A percentile compares a stretch with the other conserved stretches of the same genome.
phyloP scores from a whole-genome alignment of 495 filamentous ascomycete species.

The Chaetomium fimeti region DNA sequence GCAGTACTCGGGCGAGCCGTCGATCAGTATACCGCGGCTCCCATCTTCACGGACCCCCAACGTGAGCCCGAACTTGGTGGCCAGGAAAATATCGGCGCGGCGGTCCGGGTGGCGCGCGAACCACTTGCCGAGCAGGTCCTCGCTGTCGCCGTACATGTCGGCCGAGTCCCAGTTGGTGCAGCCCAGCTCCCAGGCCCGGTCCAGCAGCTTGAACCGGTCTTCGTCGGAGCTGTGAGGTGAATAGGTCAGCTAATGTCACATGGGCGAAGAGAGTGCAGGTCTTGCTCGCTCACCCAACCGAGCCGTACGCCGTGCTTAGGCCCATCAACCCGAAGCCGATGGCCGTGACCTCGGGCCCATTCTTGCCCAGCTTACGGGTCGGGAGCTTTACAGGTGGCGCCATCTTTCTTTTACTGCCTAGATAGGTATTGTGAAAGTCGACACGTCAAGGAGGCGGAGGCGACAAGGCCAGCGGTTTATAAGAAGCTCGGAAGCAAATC shows the following conservation, averaged over 20 bases:
- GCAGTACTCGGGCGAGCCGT: slow-evolving; percentile 56
- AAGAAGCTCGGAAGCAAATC: neutral
- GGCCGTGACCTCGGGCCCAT: slow-evolving; percentile 55
- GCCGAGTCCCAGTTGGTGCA: slow-evolving; percentile 53
- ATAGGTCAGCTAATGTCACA: neutral
- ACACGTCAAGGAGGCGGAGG: neutral
- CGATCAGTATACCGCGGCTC: slow-evolving; percentile 27
- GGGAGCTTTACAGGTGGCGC: slow-evolving; percentile 25
- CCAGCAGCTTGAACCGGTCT: slow-evolving; percentile 49
- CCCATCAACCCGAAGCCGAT: slow-evolving; percentile 59
- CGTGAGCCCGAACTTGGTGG: slow-evolving; percentile 53
- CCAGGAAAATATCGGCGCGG: slow-evolving; percentile 55
- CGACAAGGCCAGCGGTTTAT: neutral
- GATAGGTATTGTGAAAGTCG: neutral
- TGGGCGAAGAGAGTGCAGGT: too few relatives aligned
- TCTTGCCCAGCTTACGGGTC: slow-evolving; percentile 49
- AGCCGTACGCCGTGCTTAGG: slow-evolving; percentile 50
- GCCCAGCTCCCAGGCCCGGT: slow-evolving; percentile 49
- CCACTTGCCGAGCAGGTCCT: slow-evolving; percentile 56
- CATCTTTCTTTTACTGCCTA: slow-evolving; percentile 15
- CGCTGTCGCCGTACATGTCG: slow-evolving; percentile 49
- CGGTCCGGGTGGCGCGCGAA: slow-evolving; percentile 50
- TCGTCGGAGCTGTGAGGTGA: slow-evolving; percentile 37
- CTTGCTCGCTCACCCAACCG: slow-evolving; percentile 25
- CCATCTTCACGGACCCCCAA: slow-evolving; percentile 7